A percentile compares a stretch with the other conserved stretches of the same genome.
phyloP scores from a whole-genome alignment of 371 early-diverging fungal species.

The Rhizopus arrhizus region DNA sequence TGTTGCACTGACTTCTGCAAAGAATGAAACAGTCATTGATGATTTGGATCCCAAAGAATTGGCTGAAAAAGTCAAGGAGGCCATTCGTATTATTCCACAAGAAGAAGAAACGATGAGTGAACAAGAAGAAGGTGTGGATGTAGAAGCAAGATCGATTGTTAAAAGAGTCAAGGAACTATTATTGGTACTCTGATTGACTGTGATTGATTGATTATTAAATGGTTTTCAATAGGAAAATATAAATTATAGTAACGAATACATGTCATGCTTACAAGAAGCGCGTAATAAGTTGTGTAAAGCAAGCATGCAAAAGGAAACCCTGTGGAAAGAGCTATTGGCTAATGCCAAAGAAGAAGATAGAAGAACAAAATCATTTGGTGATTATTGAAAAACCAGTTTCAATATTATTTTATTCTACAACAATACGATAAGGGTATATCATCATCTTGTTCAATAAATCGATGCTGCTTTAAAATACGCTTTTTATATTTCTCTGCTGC shows the following conservation, averaged over 20 bases:
- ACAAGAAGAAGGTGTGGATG: slow-evolving; percentile 24
- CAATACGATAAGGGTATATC: slow-evolving; percentile 22
- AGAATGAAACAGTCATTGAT: slow-evolving; percentile 10
- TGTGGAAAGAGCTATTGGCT: slow-evolving; percentile 46
- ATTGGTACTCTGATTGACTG: slow-evolving; percentile 26
- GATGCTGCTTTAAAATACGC: slow-evolving; percentile 16
- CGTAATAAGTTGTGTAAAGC: slow-evolving; percentile 53
- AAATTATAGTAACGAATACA: slow-evolving; percentile 55
- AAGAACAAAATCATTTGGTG: slow-evolving; percentile 20
- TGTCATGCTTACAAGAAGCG: slow-evolving; percentile 45
- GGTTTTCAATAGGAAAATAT: slow-evolving; percentile 45
- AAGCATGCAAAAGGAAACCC: slow-evolving; percentile 48
- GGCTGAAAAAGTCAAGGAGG: slow-evolving; percentile 16
- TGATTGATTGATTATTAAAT: not conserved
- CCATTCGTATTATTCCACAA: not conserved
- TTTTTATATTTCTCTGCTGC: slow-evolving; percentile 33
- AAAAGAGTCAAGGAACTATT: slow-evolving; percentile 45
- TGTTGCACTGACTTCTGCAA: slow-evolving; percentile 10
- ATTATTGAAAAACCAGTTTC: not conserved
- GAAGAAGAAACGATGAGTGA: slow-evolving; percentile 7
- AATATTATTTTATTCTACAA: slow-evolving; percentile 9
- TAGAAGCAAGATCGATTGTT: slow-evolving; percentile 41
- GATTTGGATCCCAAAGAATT: slow-evolving; percentile 23
- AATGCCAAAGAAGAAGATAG: slow-evolving; percentile 43
- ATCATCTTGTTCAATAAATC: slow-evolving; percentile 19